Conservation (phyloP, 1,139 yeast species). For the Ogataea hybrid region DNA sequence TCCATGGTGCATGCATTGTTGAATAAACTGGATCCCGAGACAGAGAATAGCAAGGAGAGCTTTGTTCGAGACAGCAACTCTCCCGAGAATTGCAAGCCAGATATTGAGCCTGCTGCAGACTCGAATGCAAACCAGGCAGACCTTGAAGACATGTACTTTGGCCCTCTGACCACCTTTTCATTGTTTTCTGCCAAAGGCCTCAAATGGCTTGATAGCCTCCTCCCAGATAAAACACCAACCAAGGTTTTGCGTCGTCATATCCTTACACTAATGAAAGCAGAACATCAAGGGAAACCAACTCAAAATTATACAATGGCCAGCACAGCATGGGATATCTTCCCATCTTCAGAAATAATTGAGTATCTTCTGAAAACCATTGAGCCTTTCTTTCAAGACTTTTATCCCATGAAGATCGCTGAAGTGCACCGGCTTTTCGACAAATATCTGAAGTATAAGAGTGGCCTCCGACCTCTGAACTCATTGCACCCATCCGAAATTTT, state of each 20-base stretch:
- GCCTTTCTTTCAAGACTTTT: conserved; percentile 1
- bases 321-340: conserved; percentile 29
- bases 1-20: conserved; percentile 26
- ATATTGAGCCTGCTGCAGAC: conserved; percentile 1
- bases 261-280: conserved; percentile 8
- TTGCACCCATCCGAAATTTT: conserved; percentile 28
- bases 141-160: conserved; percentile 7
- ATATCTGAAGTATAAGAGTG: conserved; percentile 28
- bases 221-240: background rate
- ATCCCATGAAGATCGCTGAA: conserved; percentile 1
- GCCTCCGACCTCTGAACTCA: conserved; percentile 21
- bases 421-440: conserved; percentile 12
- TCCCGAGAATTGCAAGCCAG: background rate
- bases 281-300: conserved; percentile 22
- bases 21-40: conserved; percentile 11
- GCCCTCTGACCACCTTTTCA: conserved; percentile 11
- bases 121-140: background rate
- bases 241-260: conserved; percentile 3
- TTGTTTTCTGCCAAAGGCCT: conserved; percentile 11
- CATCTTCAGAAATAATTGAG: conserved; percentile 26
- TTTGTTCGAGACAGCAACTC: conserved; percentile 1
- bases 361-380: conserved; percentile 10
- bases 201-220: conserved; percentile 4
- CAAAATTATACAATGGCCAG: conserved; percentile 35
- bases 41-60: background rate